Base-by-base conservation (phyloP, 2,329 filamentous ascomycete species). In the Diaporthe amygdali region DNA sequence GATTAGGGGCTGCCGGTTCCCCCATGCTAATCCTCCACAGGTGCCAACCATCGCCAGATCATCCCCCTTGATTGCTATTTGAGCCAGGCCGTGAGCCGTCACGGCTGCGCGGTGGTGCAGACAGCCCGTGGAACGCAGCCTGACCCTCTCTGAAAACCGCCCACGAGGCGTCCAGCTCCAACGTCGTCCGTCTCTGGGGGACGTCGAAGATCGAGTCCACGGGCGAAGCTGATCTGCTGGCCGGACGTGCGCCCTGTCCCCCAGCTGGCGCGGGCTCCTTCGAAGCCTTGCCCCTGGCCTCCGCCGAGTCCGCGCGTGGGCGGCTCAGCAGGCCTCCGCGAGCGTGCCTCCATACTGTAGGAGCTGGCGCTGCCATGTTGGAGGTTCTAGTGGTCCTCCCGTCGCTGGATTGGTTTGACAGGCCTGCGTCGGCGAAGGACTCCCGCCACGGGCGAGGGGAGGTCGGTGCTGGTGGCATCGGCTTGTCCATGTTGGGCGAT, bases 141-240 rank as follows among this genome's bases (percentile, higher is more conserved):
- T 51, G 66, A 27, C 41, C 46, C 52, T 39, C 41, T 14, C 52
- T 46, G 22, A 68, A 56, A 8, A 47, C 22, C 22, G 34, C 32
- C 66, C 66, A 68, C 41, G 66, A 47, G n/a, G 52, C 44, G 32
- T 44, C 66, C 30, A 59, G n/a, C 39, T 49, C 66, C 66, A 25
- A 44, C 30, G 41, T 41, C 15, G 41, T 59, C 41, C 66, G 66
- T 44, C 39, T n/a, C 27, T 22, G 39, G 10, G 52, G 46, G 30
- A 46, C 25, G 30, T 68, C 66, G 66, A 68, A 68, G 41, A 68
- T 27, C 41, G 66, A 68, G 41, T 68, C 66, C 66, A 6, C 66
- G 8, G 66, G 52, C 52, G 66, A 68, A 6, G 52, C 15, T 14
- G 52, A 27, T 22, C 66, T 49, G 41, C 52, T 49, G 6, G 17